Percentiles rank a stretch among this genome's conserved stretches.
Evolutionary conservation across 2,329 filamentous ascomycete species (phyloP).

Genomic region (Polychaeton citri): DNA sequence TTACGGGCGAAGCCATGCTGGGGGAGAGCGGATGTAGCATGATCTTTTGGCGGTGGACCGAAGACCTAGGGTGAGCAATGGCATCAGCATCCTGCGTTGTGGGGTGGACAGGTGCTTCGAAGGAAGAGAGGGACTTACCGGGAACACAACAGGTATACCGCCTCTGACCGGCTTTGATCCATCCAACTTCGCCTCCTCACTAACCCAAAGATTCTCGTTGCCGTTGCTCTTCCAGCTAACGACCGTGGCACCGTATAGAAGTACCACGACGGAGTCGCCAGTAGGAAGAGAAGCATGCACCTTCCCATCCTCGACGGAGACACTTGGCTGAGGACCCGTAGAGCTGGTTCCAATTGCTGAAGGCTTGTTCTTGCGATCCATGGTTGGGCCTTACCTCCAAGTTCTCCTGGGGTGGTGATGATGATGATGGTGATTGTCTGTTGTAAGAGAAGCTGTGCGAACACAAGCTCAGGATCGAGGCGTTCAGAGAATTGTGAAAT

Average conservation of each 20-base stretch:
- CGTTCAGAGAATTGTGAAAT: background rate
- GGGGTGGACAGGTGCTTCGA: background rate
- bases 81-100: too few relatives aligned
- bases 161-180: conserved; percentile 82
- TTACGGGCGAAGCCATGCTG: conserved; percentile 93
- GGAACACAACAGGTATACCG: conserved; percentile 85
- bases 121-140: conserved; percentile 44
- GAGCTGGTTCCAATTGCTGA: conserved; percentile 58
- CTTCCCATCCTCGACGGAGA: conserved; percentile 57
- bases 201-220: conserved; percentile 76
- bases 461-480: background rate
- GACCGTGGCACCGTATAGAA: conserved; percentile 87
- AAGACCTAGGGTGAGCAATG: too few relatives aligned
- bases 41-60: conserved; percentile 63
- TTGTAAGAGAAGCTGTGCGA: background rate
- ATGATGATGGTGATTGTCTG: background rate
- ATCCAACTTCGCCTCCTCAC: conserved; percentile 64
- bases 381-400: conserved; percentile 17
- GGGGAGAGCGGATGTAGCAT: conserved; percentile 64
- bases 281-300: conserved; percentile 72
- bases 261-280: conserved; percentile 72
- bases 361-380: conserved; percentile 77
- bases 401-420: background rate
- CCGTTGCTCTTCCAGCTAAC: conserved; percentile 79
- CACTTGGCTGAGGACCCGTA: conserved; percentile 54